A percentile compares a stretch with the other conserved stretches of the same genome.
phyloP scores from a whole-genome alignment of 768 basidiomycete genomes.

The Russula foetens region DNA sequence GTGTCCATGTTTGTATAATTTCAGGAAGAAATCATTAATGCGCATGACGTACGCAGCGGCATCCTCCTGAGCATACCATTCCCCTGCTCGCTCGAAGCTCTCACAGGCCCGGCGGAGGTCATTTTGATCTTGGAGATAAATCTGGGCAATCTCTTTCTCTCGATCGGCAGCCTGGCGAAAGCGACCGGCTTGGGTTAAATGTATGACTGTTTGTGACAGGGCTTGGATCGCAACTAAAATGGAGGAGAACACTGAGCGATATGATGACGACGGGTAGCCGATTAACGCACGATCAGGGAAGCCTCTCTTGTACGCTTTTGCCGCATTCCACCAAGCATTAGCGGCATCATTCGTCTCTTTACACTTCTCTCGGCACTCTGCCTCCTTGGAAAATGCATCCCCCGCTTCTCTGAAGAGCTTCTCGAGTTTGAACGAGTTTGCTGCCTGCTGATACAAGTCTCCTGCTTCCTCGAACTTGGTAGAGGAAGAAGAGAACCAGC shows the following conservation, averaged over 20 bases:
- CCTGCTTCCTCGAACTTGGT: conserved; percentile 93
- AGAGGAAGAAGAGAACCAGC: conserved; percentile 82
- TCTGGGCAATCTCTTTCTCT: conserved; percentile 94
- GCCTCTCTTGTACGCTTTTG: conserved; percentile 90
- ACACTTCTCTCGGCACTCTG: conserved; percentile 85
- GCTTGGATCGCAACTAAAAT: conserved; percentile 83
- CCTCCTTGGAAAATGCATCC: conserved; percentile 86
- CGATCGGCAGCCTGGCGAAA: conserved; percentile 97
- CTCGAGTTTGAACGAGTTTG: conserved; percentile 88
- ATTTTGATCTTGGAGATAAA: conserved; percentile 75
- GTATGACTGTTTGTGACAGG: conserved; percentile 72
- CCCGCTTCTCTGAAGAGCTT: conserved; percentile 89
- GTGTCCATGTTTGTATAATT: conserved; percentile 4
- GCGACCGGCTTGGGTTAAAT: conserved; percentile 76
- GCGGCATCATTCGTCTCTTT: conserved; percentile 92
- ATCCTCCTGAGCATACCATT: conserved; percentile 98
- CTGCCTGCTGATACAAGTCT: conserved; percentile 91
- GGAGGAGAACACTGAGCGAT: neutral
- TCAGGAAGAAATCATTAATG: neutral
- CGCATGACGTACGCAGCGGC: conserved; percentile 71
- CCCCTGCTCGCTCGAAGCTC: conserved; percentile 83
- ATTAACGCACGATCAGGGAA: conserved; percentile 64
- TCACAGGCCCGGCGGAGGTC: conserved; percentile 85
- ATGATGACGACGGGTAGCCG: neutral
- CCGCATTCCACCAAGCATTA: conserved; percentile 97